phyloP scores from a whole-genome alignment of 306 rosid species.

The Oxytropis ochrocephala region DNA sequence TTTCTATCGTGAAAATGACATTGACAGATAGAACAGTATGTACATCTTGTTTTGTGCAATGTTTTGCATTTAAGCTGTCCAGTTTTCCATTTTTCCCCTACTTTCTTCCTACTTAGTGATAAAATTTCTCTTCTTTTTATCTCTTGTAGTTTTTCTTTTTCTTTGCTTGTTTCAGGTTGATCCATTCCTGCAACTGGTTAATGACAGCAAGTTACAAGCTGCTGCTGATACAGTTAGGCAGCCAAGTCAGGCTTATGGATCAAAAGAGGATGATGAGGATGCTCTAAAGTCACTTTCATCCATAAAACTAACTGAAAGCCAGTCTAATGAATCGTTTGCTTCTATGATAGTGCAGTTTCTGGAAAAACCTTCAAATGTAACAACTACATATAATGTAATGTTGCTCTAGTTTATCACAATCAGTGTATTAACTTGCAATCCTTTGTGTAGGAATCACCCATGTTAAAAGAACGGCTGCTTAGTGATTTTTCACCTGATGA shows the following conservation, averaged over 20 bases:
- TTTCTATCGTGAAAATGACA: slow-evolving; percentile 47
- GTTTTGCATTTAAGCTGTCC: not conserved
- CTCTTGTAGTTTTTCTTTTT: not conserved
- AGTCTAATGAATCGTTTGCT: slow-evolving; percentile 60
- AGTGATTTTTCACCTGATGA: slow-evolving; percentile 62
- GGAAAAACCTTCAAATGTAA: slow-evolving; percentile 50
- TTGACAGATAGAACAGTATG: slow-evolving; percentile 53
- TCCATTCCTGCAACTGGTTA: slow-evolving; percentile 66
- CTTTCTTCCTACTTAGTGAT: not conserved
- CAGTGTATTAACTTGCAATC: not conserved
- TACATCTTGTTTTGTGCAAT: slow-evolving; percentile 6
- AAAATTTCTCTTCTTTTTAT: not conserved
- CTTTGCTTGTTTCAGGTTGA: slow-evolving; percentile 48
- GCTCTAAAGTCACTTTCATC: slow-evolving; percentile 56
- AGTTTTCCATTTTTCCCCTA: not conserved
- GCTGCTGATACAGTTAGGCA: slow-evolving; percentile 24
- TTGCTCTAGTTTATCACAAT: not conserved
- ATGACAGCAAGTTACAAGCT: slow-evolving; percentile 64
- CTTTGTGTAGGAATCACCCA: slow-evolving; percentile 43
- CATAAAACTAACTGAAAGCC: slow-evolving; percentile 50
- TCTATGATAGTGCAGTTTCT: slow-evolving; percentile 61
- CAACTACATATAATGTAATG: not conserved
- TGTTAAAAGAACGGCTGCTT: slow-evolving; percentile 55
- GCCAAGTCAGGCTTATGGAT: slow-evolving; percentile 49
- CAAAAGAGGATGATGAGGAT: slow-evolving; percentile 59